phyloP scores from a whole-genome alignment of 2,329 filamentous ascomycete species.

The Cytospora paraplurivora region DNA sequence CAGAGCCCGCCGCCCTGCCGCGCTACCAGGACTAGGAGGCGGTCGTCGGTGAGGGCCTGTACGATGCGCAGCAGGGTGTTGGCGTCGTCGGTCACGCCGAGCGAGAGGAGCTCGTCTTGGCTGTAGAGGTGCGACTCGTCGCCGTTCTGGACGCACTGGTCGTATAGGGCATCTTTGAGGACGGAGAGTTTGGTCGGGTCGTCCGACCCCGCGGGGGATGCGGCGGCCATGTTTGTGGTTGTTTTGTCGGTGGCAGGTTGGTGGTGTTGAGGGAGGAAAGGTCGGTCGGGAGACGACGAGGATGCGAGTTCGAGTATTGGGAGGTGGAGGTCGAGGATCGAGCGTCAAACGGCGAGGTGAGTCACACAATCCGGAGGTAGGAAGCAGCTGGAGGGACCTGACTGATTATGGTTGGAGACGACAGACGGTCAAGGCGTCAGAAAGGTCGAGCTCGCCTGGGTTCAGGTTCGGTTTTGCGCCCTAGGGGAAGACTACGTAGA shows the following conservation, averaged over 20 bases:
- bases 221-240: constrained; percentile 15
- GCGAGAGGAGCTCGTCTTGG: constrained; percentile 28
- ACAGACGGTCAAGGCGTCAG: background rate
- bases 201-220: constrained; percentile 25
- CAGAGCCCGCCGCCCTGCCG: constrained; percentile 47
- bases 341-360: constrained; percentile 2
- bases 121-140: constrained; percentile 25
- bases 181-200: constrained; percentile 48
- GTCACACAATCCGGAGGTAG: constrained; percentile 8
- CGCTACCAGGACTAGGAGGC: constrained; percentile 56
- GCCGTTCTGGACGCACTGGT: constrained; percentile 43
- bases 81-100: constrained; percentile 54
- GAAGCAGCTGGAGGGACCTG: background rate
- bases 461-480: background rate
- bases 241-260: background rate
- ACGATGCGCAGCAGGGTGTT: constrained; percentile 57
- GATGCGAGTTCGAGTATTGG: background rate
- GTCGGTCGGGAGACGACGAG: background rate
- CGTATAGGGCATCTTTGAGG: constrained; percentile 60
- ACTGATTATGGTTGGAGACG: background rate
- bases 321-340: background rate
- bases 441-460: background rate
- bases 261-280: background rate
- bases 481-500: background rate
- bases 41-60: constrained; percentile 61